Conservation (phyloP, 768 basidiomycete genomes). For the Phlebiopsis flavidoalba region DNA sequence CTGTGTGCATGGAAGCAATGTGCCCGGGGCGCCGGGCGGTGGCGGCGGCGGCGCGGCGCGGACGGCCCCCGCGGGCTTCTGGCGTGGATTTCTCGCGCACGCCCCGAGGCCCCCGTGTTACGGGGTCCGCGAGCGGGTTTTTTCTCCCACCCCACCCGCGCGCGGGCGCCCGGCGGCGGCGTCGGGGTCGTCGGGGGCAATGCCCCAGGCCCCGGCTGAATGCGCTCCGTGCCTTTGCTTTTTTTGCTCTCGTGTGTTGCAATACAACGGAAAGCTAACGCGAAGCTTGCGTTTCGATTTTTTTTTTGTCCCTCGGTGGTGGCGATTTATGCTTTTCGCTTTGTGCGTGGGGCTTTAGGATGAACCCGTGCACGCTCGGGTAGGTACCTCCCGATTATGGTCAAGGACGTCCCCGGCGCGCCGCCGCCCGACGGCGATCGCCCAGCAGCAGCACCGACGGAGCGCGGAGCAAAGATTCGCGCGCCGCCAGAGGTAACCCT, state of each 20-base stretch:
- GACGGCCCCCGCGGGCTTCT: neutral
- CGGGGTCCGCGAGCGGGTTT: too few species aligned
- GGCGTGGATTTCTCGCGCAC: neutral
- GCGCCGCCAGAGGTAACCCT: neutral
- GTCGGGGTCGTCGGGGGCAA: neutral
- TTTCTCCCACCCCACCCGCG: too few species aligned
- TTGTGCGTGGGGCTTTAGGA: slow-evolving; percentile 36
- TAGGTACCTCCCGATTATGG: slow-evolving; percentile 91
- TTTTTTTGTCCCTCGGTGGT: too few species aligned
- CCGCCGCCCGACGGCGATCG: slow-evolving; percentile 40
- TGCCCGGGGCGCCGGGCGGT: too few species aligned
- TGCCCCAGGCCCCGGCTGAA: neutral
- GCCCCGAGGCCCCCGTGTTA: too few species aligned
- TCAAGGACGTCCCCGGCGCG: slow-evolving; percentile 62
- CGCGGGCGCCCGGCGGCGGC: too few species aligned
- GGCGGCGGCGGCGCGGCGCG: too few species aligned
- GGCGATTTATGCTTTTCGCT: neutral
- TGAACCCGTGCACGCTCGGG: slow-evolving; percentile 96
- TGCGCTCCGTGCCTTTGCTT: too few species aligned
- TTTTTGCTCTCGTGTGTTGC: neutral
- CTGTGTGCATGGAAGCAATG: neutral
- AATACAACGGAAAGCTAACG: neutral
- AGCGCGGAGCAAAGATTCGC: slow-evolving; percentile 14
- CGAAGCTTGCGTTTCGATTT: neutral
- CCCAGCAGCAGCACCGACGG: slow-evolving; percentile 14